Conservation (phyloP, 768 basidiomycete genomes). For the Lentinula detonsa region DNA sequence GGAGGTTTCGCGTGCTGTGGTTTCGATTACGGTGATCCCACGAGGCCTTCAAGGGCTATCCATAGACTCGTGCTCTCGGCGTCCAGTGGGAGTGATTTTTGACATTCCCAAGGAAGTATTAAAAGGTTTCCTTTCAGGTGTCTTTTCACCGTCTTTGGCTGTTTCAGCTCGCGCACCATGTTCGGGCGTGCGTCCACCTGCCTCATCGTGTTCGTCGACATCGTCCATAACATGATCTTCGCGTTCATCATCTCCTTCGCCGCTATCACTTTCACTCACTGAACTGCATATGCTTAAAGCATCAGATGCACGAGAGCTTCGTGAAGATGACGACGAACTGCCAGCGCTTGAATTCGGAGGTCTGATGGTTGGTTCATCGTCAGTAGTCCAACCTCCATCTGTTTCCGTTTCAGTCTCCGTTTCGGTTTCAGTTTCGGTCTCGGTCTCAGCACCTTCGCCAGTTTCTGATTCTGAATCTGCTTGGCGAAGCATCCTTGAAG, state of each 20-base stretch:
- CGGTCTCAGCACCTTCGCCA: constrained; percentile 19
- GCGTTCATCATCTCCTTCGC: constrained; percentile 16
- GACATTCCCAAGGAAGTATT: not conserved
- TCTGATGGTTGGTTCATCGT: constrained; percentile 80
- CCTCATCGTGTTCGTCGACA: constrained; percentile 20
- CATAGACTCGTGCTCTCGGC: not conserved
- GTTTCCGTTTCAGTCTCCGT: constrained; percentile 38
- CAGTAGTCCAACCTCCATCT: constrained; percentile 57
- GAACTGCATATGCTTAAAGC: constrained; percentile 18
- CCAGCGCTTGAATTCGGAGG: constrained; percentile 27
- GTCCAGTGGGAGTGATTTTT: not conserved
- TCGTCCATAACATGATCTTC: constrained; percentile 13
- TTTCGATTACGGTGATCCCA: not conserved
- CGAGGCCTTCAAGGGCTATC: not conserved
- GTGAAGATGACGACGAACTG: constrained; percentile 7
- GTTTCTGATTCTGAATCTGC: constrained; percentile 23
- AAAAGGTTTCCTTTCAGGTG: constrained; percentile 15
- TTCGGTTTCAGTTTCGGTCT: constrained; percentile 23
- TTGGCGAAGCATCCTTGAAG: not conserved
- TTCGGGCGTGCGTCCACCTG: constrained; percentile 16
- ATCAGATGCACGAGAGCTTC: constrained; percentile 16
- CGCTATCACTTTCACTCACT: constrained; percentile 13
- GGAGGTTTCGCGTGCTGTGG: not conserved
- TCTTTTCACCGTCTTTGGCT: constrained; percentile 15
- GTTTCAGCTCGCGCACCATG: not conserved